phyloP scores from a whole-genome alignment of 306 rosid genomes.

The Psophocarpus tetragonolobus region DNA sequence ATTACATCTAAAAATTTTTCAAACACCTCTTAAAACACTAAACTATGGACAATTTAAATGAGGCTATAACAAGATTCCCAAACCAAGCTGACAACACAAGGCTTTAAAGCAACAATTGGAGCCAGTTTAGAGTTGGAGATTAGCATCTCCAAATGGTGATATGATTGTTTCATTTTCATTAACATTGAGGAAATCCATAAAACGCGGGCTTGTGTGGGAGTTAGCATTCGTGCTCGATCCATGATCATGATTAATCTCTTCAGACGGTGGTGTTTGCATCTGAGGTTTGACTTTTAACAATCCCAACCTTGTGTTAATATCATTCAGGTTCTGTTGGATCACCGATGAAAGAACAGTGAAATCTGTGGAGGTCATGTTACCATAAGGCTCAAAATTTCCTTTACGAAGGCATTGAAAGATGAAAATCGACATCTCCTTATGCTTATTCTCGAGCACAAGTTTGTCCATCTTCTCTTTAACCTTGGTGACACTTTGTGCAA shows the following conservation, averaged over 20 bases:
- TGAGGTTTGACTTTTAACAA: not conserved
- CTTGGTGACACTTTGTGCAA: conserved; percentile 17
- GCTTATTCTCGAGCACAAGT: conserved; percentile 2
- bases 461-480: conserved; percentile 20
- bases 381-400: not conserved
- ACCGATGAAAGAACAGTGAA: conserved; percentile 24
- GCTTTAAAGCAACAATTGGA: too few relatives aligned
- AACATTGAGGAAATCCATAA: not conserved
- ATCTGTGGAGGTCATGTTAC: not conserved
- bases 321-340: conserved; percentile 30
- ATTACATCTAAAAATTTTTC: too few relatives aligned
- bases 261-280: not conserved
- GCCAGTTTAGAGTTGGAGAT: not conserved
- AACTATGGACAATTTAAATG: too few relatives aligned
- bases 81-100: too few relatives aligned
- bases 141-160: conserved; percentile 21
- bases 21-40: too few relatives aligned
- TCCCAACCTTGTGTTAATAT: conserved; percentile 17
- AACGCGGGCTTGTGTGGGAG: not conserved
- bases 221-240: not conserved
- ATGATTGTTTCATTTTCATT: not conserved
- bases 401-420: conserved; percentile 23
- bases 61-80: too few relatives aligned
- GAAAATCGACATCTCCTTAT: conserved; percentile 23
- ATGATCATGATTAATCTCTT: not conserved